Evolutionary conservation across 2,329 filamentous ascomycete genomes (phyloP), one percentile per base, ranked within the genome.

Genomic region (Aschersonia sp.): DNA sequence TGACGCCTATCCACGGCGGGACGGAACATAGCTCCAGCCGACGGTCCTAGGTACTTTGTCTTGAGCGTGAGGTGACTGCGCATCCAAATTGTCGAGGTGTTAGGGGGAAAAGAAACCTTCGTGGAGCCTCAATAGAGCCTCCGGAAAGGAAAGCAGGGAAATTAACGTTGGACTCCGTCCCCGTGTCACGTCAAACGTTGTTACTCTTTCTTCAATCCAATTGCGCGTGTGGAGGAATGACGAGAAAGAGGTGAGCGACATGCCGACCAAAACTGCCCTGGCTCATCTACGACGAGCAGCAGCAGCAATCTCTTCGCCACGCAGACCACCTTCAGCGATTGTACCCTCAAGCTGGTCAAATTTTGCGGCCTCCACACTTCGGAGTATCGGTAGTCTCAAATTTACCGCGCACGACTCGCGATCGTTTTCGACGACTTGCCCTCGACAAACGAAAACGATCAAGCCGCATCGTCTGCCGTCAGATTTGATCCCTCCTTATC

Each of bases 401-500:
- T 22, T 22, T 2, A 3, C 22, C 22, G 22, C 22, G 22, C 22
- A 22, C 22, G 22, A 2, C 22, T n/a, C 40, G 30, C 59, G 58
- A 42, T n/a, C 51, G 43, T 68, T 72, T 58, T 64, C 61, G 45
- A 66, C 66, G 1, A 66, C 69, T 0, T 22, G 56, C 6, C 48
- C 59, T 39, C 55, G 55, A 45, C 56, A 56, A 37, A 60, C 61
- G 37, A 69, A 70, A 54, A 69, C 66, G n/a, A 62, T 69, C 57
- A 60, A 61, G 46, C 57, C 65, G 31, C 59, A 67, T 47, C 68
- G 65, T 39, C 66, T 76, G 48, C 72, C 73, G 35, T 58, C 60
- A 49, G 67, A 62, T 11, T 63, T 72, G n/a, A 73, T 79, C 49
- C 80, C 80, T 9, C 67, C 71, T 4, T 92, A 92, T 63, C 86